phyloP scores from a whole-genome alignment of 2,329 filamentous ascomycete species.

The Zasmidium citrigriseum region DNA sequence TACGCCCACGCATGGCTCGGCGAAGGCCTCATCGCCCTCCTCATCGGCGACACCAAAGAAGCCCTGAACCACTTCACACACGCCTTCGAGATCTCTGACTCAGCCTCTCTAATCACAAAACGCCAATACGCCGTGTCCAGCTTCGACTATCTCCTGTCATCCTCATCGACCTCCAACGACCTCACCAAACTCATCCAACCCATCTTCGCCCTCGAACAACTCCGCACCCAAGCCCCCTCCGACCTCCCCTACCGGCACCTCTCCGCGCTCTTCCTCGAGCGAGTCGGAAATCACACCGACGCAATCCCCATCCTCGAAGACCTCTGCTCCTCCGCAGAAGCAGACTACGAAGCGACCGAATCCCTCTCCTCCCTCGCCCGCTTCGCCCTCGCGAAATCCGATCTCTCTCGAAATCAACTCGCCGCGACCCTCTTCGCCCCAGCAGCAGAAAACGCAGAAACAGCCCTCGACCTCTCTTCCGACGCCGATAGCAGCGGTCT shows the following conservation, averaged over 20 bases:
- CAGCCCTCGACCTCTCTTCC: slow-evolving; percentile 74
- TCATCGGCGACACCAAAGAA: slow-evolving; percentile 73
- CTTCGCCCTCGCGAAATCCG: slow-evolving; percentile 81
- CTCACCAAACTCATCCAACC: slow-evolving; percentile 73
- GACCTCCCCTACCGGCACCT: slow-evolving; percentile 77
- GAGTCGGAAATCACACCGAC: slow-evolving; percentile 67
- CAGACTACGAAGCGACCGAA: slow-evolving; percentile 82
- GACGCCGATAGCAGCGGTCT: slow-evolving; percentile 68
- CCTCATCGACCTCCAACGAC: slow-evolving; percentile 53
- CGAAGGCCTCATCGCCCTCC: slow-evolving; percentile 80
- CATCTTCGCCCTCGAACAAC: slow-evolving; percentile 82
- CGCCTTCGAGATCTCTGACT: slow-evolving; percentile 87
- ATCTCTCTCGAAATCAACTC: slow-evolving; percentile 81
- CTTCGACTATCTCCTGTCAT: slow-evolving; percentile 76
- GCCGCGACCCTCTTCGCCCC: slow-evolving; percentile 64
- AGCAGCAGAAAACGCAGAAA: slow-evolving; percentile 78
- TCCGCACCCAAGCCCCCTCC: slow-evolving; percentile 69
- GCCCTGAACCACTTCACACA: slow-evolving; percentile 87
- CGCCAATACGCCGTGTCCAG: slow-evolving; percentile 76
- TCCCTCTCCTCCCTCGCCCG: slow-evolving; percentile 70
- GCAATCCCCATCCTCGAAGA: slow-evolving; percentile 65
- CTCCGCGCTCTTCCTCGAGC: slow-evolving; percentile 76
- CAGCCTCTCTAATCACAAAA: slow-evolving; percentile 71
- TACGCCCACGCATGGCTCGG: slow-evolving; percentile 93
- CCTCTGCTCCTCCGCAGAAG: slow-evolving; percentile 71